Conservation (phyloP, 2,329 filamentous ascomycete species). For the Alternaria triticimaculans region DNA sequence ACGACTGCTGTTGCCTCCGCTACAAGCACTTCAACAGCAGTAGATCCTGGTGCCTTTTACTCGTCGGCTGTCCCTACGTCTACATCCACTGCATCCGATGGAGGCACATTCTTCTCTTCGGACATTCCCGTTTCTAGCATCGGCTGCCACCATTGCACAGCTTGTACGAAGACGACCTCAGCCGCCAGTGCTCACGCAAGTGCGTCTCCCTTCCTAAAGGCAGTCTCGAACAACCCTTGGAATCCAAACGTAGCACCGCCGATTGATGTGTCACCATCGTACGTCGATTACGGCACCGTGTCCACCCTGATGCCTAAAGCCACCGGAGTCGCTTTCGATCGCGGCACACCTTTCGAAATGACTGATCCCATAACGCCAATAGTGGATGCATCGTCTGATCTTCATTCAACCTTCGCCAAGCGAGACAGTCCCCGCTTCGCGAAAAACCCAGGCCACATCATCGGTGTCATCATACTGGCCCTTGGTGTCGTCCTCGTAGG, state of each 20-base stretch:
- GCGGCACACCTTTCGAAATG: background rate
- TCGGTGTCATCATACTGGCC: background rate
- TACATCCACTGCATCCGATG: background rate
- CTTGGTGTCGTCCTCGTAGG: background rate
- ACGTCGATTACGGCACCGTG: background rate
- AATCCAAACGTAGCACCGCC: background rate
- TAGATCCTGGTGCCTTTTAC: background rate
- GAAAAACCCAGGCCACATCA: background rate
- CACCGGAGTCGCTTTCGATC: background rate
- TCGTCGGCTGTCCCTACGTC: background rate
- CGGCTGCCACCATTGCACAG: background rate
- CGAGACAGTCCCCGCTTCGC: background rate
- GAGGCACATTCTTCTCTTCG: background rate
- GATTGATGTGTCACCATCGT: background rate
- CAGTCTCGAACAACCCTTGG: background rate
- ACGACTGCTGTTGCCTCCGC: background rate
- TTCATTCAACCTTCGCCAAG: background rate
- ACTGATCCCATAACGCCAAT: background rate
- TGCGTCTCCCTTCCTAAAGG: background rate
- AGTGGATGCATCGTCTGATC: background rate
- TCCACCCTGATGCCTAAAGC: background rate
- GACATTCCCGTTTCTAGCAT: background rate
- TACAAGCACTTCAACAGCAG: background rate
- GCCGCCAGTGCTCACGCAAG: background rate
- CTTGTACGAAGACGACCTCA: background rate